These are phyloP conservation scores for Dactylonectria estremocensis DNA, from an alignment of 2,329 filamentous ascomycete species.

Conservation along the genomic window DNA sequence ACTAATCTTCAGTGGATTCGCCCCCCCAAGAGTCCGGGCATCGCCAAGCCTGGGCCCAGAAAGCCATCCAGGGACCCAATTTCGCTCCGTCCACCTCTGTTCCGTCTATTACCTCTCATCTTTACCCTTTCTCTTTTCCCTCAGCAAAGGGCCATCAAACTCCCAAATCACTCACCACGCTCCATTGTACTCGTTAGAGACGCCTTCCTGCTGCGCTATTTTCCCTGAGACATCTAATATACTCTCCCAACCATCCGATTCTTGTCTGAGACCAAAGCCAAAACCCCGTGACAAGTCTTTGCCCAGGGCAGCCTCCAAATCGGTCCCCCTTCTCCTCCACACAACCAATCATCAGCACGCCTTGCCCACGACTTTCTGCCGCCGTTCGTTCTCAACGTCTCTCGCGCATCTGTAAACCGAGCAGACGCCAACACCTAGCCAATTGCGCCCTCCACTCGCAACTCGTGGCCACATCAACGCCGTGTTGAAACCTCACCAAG, in stretches of 20 bases:
- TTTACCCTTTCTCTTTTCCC: constrained; percentile 12
- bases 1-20: constrained; percentile 22
- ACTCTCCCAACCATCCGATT: background rate
- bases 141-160: constrained; percentile 9
- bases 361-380: constrained; percentile 38
- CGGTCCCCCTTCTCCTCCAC: constrained; percentile 43
- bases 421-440: constrained; percentile 32
- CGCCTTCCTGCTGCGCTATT: background rate
- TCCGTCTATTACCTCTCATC: constrained; percentile 12
- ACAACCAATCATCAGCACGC: constrained; percentile 40
- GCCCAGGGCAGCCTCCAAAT: constrained; percentile 27
- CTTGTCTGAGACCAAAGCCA: background rate
- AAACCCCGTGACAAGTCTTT: constrained; percentile 12
- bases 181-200: background rate
- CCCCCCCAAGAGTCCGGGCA: constrained; percentile 5
- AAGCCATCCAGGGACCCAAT: constrained; percentile 28
- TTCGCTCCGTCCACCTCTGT: constrained; percentile 28
- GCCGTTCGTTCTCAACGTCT: constrained; percentile 32
- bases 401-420: constrained; percentile 23
- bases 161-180: constrained; percentile 10
- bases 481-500: constrained; percentile 32
- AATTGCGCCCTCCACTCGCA: constrained; percentile 44
- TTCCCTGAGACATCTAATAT: background rate
- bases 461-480: constrained; percentile 41
- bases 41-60: constrained; percentile 23